Conservation (phyloP, 192 early-diverging fungal species). For the Backusella liffmaniae region DNA sequence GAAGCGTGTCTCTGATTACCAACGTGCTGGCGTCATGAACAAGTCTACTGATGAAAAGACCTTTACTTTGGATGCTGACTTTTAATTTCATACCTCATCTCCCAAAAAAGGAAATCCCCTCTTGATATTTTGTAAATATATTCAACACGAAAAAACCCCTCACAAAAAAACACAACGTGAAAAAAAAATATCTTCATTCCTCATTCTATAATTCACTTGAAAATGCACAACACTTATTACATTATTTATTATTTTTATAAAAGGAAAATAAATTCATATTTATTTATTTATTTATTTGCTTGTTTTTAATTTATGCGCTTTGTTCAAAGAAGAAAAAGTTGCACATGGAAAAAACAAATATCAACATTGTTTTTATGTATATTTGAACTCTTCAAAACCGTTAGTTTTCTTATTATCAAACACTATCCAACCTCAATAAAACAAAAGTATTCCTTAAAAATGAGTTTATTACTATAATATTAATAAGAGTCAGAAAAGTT, state of each 20-base stretch:
- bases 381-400: too few species aligned
- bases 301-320: not conserved
- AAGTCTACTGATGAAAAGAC: conserved; percentile 60
- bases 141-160: not conserved
- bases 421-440: too few species aligned
- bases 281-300: not conserved
- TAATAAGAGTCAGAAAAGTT: too few species aligned
- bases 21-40: conserved; percentile 88
- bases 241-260: conserved; percentile 2
- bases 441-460: too few species aligned
- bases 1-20: conserved; percentile 95
- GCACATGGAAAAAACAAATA: not conserved
- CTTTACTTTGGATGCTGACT: conserved; percentile 82
- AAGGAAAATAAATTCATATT: not conserved
- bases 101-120: not conserved
- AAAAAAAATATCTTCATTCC: not conserved
- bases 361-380: too few species aligned
- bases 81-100: conserved; percentile 44
- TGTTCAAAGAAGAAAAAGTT: not conserved
- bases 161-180: not conserved
- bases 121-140: not conserved
- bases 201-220: not conserved
- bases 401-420: too few species aligned
- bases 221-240: not conserved
- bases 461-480: too few species aligned